Base-by-base conservation (phyloP, 805 yeast genomes). In the Hermanozyma aechmeae region DNA sequence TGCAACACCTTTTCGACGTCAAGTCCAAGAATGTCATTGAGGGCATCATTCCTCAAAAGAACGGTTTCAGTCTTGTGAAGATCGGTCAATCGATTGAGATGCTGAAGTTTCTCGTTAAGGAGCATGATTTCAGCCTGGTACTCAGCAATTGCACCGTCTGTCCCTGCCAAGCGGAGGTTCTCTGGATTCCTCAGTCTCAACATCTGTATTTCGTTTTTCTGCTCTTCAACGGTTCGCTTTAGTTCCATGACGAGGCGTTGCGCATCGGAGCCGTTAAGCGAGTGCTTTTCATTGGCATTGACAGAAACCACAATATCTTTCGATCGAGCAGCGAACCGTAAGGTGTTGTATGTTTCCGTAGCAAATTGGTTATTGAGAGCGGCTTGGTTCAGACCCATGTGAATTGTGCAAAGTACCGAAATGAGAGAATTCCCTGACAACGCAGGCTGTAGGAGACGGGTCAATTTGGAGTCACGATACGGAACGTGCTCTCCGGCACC, bases 311-410 rank as follows among this genome's bases (percentile, higher is more conserved):
- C 65, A 28, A 92, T 76, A 50, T 89, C 85, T 46, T 86, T 87
- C 2, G 97, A 96, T 35, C 96, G 64, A 0, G 95, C 82, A 0
- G 96, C 97, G 59, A 92, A 92, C 29, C 97, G 58, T 15, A 92
- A 61, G 0, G 97, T 87, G 49, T 84, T 85, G 23, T 77, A 61
- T 0, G 96, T 84, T 50, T 89, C 97, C 0, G 82, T 66, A n/a
- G 70, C 56, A 1, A 76, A 67, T 24, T 52, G 64, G 14, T 65
- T 65, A 13, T 56, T 53, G 15, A 30, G 22, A 5, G 39, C 28
- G 8, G 36, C 34, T 20, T 26, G 37, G 7, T 39, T 35, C 4
- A 59, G 45, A 3, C 80, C 74, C 25, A 81, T 56, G 44, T 83
- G 87, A 12, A 89, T 76, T 0, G 97, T 89, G 51, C 97, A 92